These are phyloP conservation scores for Gremmenia infestans DNA, from an alignment of 2,329 filamentous ascomycete genomes.

Conservation along the genomic window DNA sequence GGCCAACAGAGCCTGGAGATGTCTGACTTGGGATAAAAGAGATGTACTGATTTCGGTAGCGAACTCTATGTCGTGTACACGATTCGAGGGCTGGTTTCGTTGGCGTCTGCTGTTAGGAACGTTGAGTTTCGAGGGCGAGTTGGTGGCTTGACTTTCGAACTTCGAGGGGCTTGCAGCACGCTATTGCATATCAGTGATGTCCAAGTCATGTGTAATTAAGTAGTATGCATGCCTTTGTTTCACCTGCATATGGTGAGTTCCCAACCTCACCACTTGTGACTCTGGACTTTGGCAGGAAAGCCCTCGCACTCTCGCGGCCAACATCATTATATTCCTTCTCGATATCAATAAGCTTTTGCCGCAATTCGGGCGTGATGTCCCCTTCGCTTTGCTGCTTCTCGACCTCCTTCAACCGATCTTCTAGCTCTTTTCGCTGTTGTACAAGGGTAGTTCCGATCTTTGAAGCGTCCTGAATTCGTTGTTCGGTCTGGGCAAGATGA, in stretches of 20 bases:
- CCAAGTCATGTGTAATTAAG: conserved; percentile 5
- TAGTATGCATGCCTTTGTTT: conserved; percentile 38
- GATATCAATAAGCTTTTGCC: conserved; percentile 75
- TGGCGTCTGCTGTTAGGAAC: conserved; percentile 76
- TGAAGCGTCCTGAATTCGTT: conserved; percentile 84
- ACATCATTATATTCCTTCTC: conserved; percentile 96
- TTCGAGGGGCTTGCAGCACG: conserved; percentile 68
- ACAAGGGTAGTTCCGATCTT: conserved; percentile 83
- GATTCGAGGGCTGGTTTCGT: conserved; percentile 81
- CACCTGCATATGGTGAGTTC: conserved; percentile 40
- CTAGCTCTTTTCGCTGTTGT: conserved; percentile 78
- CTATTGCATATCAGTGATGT: conserved; percentile 37
- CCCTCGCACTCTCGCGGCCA: conserved; percentile 80
- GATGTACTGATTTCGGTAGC: conserved; percentile 98
- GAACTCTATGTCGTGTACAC: conserved; percentile 94
- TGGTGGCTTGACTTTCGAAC: conserved; percentile 78
- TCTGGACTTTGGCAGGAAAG: conserved; percentile 80
- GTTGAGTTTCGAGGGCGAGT: conserved; percentile 82
- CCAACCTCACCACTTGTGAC: conserved; percentile 63
- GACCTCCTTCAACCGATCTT: conserved; percentile 77
- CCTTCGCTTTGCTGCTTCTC: conserved; percentile 70
- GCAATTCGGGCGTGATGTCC: conserved; percentile 77
- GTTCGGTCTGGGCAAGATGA: conserved; percentile 87
- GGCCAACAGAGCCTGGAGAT: conserved; percentile 75
- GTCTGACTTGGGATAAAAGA: conserved; percentile 86